Percentiles rank a stretch among this genome's conserved stretches.
phyloP scores from a whole-genome alignment of 768 basidiomycete genomes.

The Pisolithus marmoratus region DNA sequence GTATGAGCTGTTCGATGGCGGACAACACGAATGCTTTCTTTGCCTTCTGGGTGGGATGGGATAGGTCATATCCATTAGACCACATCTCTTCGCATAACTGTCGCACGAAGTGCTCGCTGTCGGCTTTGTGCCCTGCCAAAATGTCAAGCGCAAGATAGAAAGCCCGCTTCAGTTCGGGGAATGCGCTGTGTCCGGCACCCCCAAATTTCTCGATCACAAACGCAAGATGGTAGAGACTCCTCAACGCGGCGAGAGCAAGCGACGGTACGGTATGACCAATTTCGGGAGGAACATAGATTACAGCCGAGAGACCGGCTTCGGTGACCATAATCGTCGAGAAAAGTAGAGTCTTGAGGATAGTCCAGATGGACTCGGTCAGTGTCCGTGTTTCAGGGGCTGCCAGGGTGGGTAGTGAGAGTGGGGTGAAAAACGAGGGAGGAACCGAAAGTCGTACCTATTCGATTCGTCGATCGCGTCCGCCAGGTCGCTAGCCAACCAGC shows the following conservation, averaged over 20 bases:
- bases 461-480: constrained; percentile 16
- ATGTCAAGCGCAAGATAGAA: constrained; percentile 79
- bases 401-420: background rate
- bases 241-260: constrained; percentile 51
- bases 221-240: constrained; percentile 59
- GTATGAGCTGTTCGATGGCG: constrained; percentile 73
- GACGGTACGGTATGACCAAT: constrained; percentile 34
- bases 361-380: constrained; percentile 53
- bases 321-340: constrained; percentile 68
- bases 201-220: constrained; percentile 81
- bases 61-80: constrained; percentile 17
- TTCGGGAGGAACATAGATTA: constrained; percentile 46
- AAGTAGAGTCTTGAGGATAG: constrained; percentile 65
- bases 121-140: constrained; percentile 38
- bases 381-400: constrained; percentile 41
- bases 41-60: constrained; percentile 26
- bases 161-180: constrained; percentile 65
- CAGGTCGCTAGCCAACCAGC: constrained; percentile 41
- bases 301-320: constrained; percentile 52
- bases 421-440: constrained; percentile 14
- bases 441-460: constrained; percentile 30
- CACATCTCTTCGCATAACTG: constrained; percentile 29
- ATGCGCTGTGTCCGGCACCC: constrained; percentile 49
- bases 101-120: constrained; percentile 35
- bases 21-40: constrained; percentile 62